Base-by-base conservation (phyloP, 176 grass and related monocot species). In the Tillandsia leiboldiana region DNA sequence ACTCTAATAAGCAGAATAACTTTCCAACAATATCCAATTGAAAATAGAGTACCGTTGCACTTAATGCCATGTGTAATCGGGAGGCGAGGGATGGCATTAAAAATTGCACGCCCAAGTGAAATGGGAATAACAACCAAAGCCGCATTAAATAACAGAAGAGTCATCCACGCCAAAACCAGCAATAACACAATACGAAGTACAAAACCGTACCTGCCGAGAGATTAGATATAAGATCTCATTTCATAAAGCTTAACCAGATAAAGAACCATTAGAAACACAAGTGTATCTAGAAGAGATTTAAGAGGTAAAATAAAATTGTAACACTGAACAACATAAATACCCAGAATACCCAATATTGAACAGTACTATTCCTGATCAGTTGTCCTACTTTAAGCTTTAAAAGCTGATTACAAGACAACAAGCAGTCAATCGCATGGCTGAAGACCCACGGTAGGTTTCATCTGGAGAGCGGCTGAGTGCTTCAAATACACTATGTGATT, bases 21-120 rank as follows among this genome's bases (percentile, higher is more conserved):
- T 61, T 61, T 61, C 22, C 22, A 61, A 23, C 12, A 56, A 56
- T 9, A 61, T 61, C 22, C 13, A 15, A 61, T 61, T 61, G 17
- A 61, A 9, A 61, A 61, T 9, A 10, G n/a, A 12, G 82, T 96
- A 96, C 92, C 88, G 78, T 99, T 99, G 87, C 95, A 94, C 67
- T 94, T 94, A 67, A 92, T 90, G 28, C 90, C 90, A 83, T 99
- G 90, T 61, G 90, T 94, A 70, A 94, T 94, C 51, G 95, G 95
- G 54, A 99, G 82, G 51, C 80, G 87, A 56, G 95, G 95, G 72
- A 99, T 81, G 64, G 84, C 84, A 80, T 99, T 85, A 72, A 94
- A 99, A 61, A 99, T 70, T 0, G 84, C 63, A 75, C 95, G 95
- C 8, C 95, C 95, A 70, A 99, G 82, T 11, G 84, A 99, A 64